These are phyloP conservation scores for Rhodocollybia butyracea DNA, from an alignment of 768 basidiomycete genomes.

Conservation along the genomic window DNA sequence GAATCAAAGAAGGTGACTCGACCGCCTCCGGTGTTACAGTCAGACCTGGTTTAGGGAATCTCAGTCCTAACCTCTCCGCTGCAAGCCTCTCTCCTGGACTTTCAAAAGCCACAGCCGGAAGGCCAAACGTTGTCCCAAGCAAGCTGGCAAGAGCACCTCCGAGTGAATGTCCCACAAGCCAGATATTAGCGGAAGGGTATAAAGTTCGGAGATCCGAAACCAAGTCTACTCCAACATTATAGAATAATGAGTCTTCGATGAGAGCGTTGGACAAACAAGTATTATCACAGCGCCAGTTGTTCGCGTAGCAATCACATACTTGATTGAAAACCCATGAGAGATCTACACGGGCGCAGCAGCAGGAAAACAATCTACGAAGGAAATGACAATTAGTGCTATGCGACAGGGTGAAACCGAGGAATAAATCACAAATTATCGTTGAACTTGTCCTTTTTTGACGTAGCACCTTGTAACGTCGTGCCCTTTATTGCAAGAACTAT, in stretches of 20 bases:
- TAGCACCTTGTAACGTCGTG: constrained; percentile 81
- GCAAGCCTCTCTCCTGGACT: constrained; percentile 75
- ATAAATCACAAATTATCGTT: constrained; percentile 84
- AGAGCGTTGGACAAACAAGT: constrained; percentile 82
- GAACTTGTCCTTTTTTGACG: constrained; percentile 87
- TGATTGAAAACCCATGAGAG: constrained; percentile 81
- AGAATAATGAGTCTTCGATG: constrained; percentile 88
- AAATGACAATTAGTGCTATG: background rate
- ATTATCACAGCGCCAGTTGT: constrained; percentile 70
- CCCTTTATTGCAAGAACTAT: constrained; percentile 88
- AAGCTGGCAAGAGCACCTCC: constrained; percentile 90
- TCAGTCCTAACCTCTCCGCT: constrained; percentile 79
- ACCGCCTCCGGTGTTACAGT: background rate
- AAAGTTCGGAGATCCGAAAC: constrained; percentile 82
- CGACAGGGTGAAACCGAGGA: no score
- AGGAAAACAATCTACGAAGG: constrained; percentile 58
- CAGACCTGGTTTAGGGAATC: constrained; percentile 68
- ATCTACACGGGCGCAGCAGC: constrained; percentile 91
- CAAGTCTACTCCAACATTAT: constrained; percentile 82
- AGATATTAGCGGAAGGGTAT: constrained; percentile 83
- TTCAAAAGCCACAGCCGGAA: constrained; percentile 89
- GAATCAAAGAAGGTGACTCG: background rate
- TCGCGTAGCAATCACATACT: constrained; percentile 85
- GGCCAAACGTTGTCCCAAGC: constrained; percentile 88
- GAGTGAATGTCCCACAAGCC: constrained; percentile 87